Base-by-base conservation (phyloP, 2,329 filamentous ascomycete species). In the Colletotrichum falcatum region DNA sequence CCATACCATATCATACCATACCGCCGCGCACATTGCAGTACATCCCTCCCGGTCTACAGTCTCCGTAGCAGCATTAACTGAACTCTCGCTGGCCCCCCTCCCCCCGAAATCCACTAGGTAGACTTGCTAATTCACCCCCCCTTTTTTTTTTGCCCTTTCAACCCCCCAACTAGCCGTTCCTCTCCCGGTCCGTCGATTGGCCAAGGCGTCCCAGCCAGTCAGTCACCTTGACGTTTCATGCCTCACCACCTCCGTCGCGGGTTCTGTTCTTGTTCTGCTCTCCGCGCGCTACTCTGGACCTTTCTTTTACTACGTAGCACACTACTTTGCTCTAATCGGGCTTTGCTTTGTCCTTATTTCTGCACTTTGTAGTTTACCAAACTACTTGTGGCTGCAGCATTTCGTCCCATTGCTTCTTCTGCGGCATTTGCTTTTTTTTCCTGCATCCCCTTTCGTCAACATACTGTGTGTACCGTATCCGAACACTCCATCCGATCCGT, bases 211-310 rank as follows among this genome's bases (percentile, higher is more conserved):
- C 74, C 70, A 74, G 74, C 67, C 42, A 44, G 42, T n/a, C 72
- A 64, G 54, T 64, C 71, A 71, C 74, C 72, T 73, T 74, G 64
- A 75, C 76, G 77, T 78, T 79, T 79, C 77, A 79, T 73, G 72
- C 74, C 66, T 74, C 71, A 74, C 73, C 71, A 74, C 71, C 65
- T 61, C 71, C 73, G 77, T 78, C 76, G 75, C 76, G 76, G 76
- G 74, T 76, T 77, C 67, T 66, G 54, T 65, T 73, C 58, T 62
- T 70, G 64, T 63, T 66, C 51, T 63, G 37, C 42, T 37, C 30
- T 58, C 37, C 20, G 42, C 53, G 48, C 35, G 54, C 46, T 33
- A 37, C 44, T 39, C 42, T 37, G 18, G 26, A 63, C 37, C 48
- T 55, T 53, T 55, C 48, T 33, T 63, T n/a, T 39, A 30, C n/a